Evolutionary conservation across 1,139 yeast genomes (phyloP), one percentile per base, ranked within the genome.

Genomic region (Geotrichum cucujoidarum): DNA sequence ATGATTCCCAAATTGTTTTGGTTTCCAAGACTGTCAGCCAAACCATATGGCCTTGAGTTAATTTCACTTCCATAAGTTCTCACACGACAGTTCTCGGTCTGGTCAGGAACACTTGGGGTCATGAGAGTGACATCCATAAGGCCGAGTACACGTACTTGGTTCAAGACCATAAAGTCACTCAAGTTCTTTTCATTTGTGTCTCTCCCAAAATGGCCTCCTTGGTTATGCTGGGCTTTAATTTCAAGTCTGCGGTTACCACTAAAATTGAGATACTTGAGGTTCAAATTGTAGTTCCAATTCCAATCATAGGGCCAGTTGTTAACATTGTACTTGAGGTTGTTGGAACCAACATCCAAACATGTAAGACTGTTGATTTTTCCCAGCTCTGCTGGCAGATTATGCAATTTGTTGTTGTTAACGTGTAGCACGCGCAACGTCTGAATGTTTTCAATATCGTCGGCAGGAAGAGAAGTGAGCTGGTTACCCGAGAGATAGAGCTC

Each of bases 241-340:
- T 92, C 98, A 55, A 94, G 80, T 54, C 97, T 75, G 61, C 85
- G 83, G 63, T 94, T 94, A 37, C 97, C 97, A 0, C 96, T 87
- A 54, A 94, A 82, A 64, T 90, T 92, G 62, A 94, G 75, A 60
- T 85, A 89, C 57, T 75, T 79, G 64, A 94, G 73, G 41, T 82
- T 81, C 49, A 76, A 72, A 62, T 92, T 94, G 73, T 81, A 82
- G 60, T 85, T 83, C 98, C 98, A 94, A 65, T 88, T 92, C 97
- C 97, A 92, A 64, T 92, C 98, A 62, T 88, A 90, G 6, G 95
- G 95, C 79, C 90, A 87, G 63, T 92, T 92, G 13, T 94, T 84
- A 51, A 92, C 88, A 59, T 94, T 92, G 66, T 92, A 92, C 60
- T 90, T 85, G 64, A 94, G 72, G 55, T 82, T 85, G 63, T 94